These are phyloP conservation scores for Pilaira anomala DNA, from an alignment of 192 early-diverging fungal species.

Conservation along the genomic window DNA sequence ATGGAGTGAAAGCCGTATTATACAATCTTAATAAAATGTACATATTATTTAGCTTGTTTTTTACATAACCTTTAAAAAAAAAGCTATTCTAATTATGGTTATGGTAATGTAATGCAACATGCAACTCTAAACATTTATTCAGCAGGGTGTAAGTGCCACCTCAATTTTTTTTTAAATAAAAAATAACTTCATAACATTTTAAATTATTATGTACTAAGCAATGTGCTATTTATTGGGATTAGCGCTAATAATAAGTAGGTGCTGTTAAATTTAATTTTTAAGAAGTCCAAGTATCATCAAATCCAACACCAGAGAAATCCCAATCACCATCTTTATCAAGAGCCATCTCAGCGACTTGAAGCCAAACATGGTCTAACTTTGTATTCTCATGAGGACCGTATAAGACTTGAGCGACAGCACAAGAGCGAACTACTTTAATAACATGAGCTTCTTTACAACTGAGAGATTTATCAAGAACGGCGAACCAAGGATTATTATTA, in stretches of 20 bases:
- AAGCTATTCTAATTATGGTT: no score
- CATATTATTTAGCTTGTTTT: no score
- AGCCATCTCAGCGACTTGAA: slow-evolving; percentile 33
- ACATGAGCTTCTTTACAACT: slow-evolving; percentile 51
- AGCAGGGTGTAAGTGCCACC: no score
- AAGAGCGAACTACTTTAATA: slow-evolving; percentile 48
- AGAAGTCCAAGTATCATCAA: slow-evolving; percentile 19
- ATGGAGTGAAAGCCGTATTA: slow-evolving; percentile 17
- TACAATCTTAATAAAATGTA: slow-evolving; percentile 4
- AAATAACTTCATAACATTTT: no score
- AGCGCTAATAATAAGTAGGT: no score
- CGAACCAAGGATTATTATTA: slow-evolving; percentile 46
- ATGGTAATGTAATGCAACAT: no score
- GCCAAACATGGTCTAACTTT: slow-evolving; percentile 12
- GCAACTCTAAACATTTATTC: no score
- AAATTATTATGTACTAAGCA: no score
- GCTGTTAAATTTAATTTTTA: no score
- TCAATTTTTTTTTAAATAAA: no score
- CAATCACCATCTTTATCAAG: slow-evolving; percentile 36
- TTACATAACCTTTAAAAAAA: no score
- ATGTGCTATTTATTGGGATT: no score
- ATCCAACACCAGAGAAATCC: slow-evolving; percentile 34
- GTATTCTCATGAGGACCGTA: slow-evolving; percentile 24
- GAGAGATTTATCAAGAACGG: slow-evolving; percentile 43
- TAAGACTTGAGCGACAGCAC: slow-evolving; percentile 49